Conservation (phyloP, 768 basidiomycete species). For the Collybia sordida region DNA sequence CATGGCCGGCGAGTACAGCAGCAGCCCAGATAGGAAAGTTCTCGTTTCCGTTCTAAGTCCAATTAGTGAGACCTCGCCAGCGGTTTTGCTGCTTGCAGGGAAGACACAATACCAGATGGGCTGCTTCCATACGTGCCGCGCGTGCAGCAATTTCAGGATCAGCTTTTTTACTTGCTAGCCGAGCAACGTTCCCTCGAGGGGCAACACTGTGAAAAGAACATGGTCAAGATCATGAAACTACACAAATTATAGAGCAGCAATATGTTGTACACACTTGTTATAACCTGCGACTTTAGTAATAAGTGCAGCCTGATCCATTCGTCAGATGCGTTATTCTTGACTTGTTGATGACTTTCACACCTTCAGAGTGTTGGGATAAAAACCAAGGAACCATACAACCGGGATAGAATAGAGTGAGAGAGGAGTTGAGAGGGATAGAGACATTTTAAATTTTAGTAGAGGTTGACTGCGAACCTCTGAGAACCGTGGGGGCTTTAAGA, state of each 20-base stretch:
- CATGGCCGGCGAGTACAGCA: conserved; percentile 16
- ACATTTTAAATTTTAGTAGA: no score
- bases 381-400: conserved; percentile 29
- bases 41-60: conserved; percentile 27
- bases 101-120: conserved; percentile 16
- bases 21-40: conserved; percentile 26
- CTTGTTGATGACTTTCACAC: conserved; percentile 9
- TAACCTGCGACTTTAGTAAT: conserved; percentile 14
- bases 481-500: not conserved
- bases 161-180: conserved; percentile 13
- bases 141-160: conserved; percentile 15
- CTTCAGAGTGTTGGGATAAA: conserved; percentile 30
- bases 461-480: no score
- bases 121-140: conserved; percentile 17
- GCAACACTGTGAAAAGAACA: conserved; percentile 7
- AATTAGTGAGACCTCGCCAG: not conserved
- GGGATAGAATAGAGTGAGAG: conserved; percentile 39
- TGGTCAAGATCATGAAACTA: not conserved
- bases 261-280: conserved; percentile 15
- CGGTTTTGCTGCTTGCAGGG: not conserved
- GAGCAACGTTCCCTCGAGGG: conserved; percentile 17
- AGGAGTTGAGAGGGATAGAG: conserved; percentile 15
- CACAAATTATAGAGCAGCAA: not conserved
- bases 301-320: not conserved
- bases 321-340: not conserved